Conservation (phyloP, 176 grass and related monocot species). For the Otatea glauca region DNA sequence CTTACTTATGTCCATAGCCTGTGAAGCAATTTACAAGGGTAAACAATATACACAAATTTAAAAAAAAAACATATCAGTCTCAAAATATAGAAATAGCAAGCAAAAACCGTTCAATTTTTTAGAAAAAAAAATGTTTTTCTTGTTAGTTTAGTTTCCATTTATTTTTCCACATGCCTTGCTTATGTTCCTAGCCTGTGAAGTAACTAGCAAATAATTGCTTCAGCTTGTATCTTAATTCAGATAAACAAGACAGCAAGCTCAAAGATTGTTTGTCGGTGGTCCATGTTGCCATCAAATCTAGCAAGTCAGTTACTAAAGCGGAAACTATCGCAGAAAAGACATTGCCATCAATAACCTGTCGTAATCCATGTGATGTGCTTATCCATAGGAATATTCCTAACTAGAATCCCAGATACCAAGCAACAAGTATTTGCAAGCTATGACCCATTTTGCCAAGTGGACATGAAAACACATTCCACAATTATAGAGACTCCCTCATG, state of each 20-base stretch:
- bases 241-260: constrained; percentile 23
- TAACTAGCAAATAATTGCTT: constrained; percentile 18
- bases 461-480: constrained; percentile 39
- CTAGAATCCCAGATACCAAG: constrained; percentile 58
- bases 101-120: not conserved
- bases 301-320: not conserved
- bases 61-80: constrained; percentile 23
- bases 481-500: constrained; percentile 44
- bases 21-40: constrained; percentile 8
- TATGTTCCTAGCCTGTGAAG: constrained; percentile 14
- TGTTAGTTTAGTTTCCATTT: constrained; percentile 1
- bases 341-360: constrained; percentile 45
- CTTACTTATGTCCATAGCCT: constrained; percentile 13
- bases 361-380: constrained; percentile 53
- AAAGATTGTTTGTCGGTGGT: constrained; percentile 26
- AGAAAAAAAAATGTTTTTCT: constrained; percentile 11
- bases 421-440: constrained; percentile 41
- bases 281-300: constrained; percentile 56
- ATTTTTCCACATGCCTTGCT: not conserved
- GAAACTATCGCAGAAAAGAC: constrained; percentile 32
- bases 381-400: constrained; percentile 72
- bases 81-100: not conserved
- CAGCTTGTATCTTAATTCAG: constrained; percentile 26
- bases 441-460: constrained; percentile 52
- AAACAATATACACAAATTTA: not conserved